Conservation (phyloP, 1,284 basidiomycete species). For the Singerocomus rubriflavus region DNA sequence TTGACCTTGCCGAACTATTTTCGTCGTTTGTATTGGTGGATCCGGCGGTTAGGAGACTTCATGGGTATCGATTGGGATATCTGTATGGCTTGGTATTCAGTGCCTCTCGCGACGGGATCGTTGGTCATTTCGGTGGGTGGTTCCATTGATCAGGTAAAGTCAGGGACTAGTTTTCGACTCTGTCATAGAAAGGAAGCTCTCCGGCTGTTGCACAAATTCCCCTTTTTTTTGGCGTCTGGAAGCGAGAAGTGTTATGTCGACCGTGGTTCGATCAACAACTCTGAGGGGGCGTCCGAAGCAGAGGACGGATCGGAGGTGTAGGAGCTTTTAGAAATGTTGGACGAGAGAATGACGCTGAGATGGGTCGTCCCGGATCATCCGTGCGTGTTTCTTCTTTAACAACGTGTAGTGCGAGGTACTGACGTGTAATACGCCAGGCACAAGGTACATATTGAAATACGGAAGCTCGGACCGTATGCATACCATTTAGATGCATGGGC, state of each 20-base stretch:
- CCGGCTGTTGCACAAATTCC: conserved; percentile 46
- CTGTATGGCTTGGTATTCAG: conserved; percentile 34
- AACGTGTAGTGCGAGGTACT: neutral
- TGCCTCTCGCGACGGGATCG: conserved; percentile 60
- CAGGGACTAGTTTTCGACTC: conserved; percentile 6
- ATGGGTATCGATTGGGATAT: conserved; percentile 4
- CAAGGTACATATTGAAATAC: conserved; percentile 17
- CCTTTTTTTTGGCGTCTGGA: conserved; percentile 82
- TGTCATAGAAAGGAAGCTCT: conserved; percentile 58
- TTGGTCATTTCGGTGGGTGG: conserved; percentile 60
- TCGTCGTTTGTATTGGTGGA: conserved; percentile 76
- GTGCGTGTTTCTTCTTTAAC: conserved; percentile 20
- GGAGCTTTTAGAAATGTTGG: conserved; percentile 43
- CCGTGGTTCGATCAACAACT: conserved; percentile 48
- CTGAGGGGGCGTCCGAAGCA: conserved; percentile 42
- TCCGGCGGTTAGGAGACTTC: conserved; percentile 58
- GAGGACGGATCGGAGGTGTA: conserved; percentile 46
- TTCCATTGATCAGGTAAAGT: neutral
- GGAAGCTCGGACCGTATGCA: too few relatives aligned
- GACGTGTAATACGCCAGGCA: neutral
- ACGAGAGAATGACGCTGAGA: conserved; percentile 46
- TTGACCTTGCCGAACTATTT: conserved; percentile 67
- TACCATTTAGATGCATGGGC: too few relatives aligned
- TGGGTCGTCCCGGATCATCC: conserved; percentile 59
- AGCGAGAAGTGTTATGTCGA: conserved; percentile 70